phyloP scores from a whole-genome alignment of 805 yeast genomes.

The Hemisphaericaspora nanyangensis region DNA sequence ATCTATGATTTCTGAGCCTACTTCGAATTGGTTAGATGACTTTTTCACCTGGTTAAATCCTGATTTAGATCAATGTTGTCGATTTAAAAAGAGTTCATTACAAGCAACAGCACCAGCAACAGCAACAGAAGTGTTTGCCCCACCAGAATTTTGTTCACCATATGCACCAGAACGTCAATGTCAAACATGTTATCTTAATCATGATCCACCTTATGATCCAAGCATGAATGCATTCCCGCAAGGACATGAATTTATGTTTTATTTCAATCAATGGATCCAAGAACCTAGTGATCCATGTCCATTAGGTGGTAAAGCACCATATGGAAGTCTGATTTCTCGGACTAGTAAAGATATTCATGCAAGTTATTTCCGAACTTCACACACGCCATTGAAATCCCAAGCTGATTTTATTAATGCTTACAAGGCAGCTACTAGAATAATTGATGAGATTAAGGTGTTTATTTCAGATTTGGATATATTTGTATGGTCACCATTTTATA shows the following conservation, averaged over 20 bases:
- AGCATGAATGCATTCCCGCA: conserved; percentile 83
- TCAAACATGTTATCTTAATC: conserved; percentile 63
- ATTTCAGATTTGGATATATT: conserved; percentile 52
- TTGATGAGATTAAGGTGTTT: conserved; percentile 46
- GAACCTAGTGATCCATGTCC: conserved; percentile 90
- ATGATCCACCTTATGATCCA: conserved; percentile 60
- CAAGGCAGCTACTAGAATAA: conserved; percentile 64
- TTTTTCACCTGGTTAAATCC: conserved; percentile 86
- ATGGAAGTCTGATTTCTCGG: conserved; percentile 54
- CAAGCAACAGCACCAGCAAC: too few relatives aligned
- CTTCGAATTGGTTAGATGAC: conserved; percentile 92
- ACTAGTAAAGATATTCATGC: conserved; percentile 43
- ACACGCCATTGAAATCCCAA: conserved; percentile 76
- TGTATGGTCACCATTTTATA: conserved; percentile 91
- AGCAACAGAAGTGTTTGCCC: conserved; percentile 5
- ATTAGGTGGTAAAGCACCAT: conserved; percentile 93
- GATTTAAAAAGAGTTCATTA: conserved; percentile 49
- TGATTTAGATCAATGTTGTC: conserved; percentile 78
- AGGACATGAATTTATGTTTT: conserved; percentile 62
- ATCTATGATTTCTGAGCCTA: conserved; percentile 75
- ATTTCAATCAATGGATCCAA: conserved; percentile 76
- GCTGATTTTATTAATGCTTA: conserved; percentile 79
- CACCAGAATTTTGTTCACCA: conserved; percentile 58
- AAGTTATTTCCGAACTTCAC: conserved; percentile 76
- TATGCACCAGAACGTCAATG: conserved; percentile 67